A percentile compares a stretch with the other conserved stretches of the same genome.
Evolutionary conservation across 768 basidiomycete species (phyloP).

Genomic region (Leccinum obscurum): DNA sequence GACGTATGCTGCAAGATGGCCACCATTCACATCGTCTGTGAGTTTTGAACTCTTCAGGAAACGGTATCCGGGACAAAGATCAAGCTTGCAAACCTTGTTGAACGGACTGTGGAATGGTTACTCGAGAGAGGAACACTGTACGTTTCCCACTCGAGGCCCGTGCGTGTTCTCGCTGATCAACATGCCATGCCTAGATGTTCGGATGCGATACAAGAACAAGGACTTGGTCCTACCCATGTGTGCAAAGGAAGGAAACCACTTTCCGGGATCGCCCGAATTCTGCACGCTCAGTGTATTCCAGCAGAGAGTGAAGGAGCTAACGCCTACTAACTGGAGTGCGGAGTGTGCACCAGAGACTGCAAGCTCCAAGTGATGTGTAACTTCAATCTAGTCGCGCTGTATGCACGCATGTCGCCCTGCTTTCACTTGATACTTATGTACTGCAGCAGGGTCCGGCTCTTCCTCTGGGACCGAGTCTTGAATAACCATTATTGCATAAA

Average conservation of each 20-base stretch:
- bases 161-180: background rate
- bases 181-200: constrained; percentile 45
- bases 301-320: constrained; percentile 60
- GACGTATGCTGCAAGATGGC: constrained; percentile 51
- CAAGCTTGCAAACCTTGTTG: constrained; percentile 43
- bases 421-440: background rate
- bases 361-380: constrained; percentile 3
- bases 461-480: constrained; percentile 15
- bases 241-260: constrained; percentile 63
- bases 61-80: constrained; percentile 6
- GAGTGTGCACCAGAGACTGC: constrained; percentile 50
- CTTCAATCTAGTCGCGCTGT: background rate
- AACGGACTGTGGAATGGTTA: constrained; percentile 37
- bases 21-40: constrained; percentile 70
- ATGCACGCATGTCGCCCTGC: background rate
- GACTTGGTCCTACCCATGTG: constrained; percentile 64
- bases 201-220: constrained; percentile 77
- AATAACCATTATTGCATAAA: background rate
- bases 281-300: constrained; percentile 68
- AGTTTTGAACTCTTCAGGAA: constrained; percentile 73
- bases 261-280: constrained; percentile 69
- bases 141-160: constrained; percentile 10
- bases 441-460: background rate
- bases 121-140: constrained; percentile 44
- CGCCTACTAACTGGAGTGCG: constrained; percentile 61